Base-by-base conservation (phyloP, 1,284 basidiomycete species). In the Ganoderma sp. region DNA sequence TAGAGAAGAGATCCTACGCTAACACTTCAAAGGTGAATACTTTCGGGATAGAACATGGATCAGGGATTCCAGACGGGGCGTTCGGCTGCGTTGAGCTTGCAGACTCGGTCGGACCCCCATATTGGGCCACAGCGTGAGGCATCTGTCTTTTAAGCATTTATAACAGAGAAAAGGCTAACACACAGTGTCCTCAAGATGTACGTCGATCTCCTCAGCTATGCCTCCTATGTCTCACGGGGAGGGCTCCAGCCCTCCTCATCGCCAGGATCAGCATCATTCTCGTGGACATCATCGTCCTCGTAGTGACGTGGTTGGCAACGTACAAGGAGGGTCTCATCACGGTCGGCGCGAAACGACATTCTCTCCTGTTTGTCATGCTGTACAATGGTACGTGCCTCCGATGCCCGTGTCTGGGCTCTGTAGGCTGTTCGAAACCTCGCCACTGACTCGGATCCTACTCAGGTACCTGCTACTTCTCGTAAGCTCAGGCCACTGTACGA, bases 391-490 rank as follows among this genome's bases (percentile, higher is more conserved):
- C 4, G 52, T 32, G 28, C 25, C 12, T 22, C 9, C 9, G n/a
- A 10, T 48, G 6, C 25, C 25, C 7, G 25, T 32, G 2, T 32
- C 10, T 32, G 32, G 32, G 32, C 32, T 54, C 15, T 32, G 52
- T 10, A 32, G 15, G 25, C 4, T 28, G 2, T 28, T 54, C 25
- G 52, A 32, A 54, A 32, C 32, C 32, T 32, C 32, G 32, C 3
- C 25, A 3, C 25, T 54, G 2, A 54, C 25, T 5, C n/a, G 12
- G 6, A 32, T 54, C 17, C 12, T 28, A 4, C 17, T 12, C 10
- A 54, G 52, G 52, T 15, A 54, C 52, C 25, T 32, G 25, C 17
- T 54, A 54, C 52, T 54, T 54, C 52, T 54, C 10, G 52, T 54
- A 54, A 54, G 52, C 37, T 2, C 37, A 9, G 37, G 37, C 25